Conservation (phyloP, 1,284 basidiomycete genomes). For the Schizophyllum amplum region DNA sequence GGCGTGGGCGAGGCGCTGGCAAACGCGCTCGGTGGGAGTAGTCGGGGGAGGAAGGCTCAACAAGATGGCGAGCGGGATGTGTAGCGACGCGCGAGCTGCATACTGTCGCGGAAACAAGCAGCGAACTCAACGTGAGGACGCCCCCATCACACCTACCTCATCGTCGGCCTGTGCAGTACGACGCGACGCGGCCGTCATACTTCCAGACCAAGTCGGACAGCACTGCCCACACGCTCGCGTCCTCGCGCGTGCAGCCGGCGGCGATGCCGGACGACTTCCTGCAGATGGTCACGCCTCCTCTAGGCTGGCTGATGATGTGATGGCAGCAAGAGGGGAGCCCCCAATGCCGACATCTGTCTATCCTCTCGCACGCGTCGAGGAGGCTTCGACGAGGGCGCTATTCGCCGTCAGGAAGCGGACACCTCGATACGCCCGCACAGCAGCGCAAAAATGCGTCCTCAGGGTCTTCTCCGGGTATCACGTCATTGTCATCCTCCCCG, state of each 20-base stretch:
- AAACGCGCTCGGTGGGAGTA: constrained; percentile 25
- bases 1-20: constrained; percentile 34
- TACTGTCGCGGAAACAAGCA: too few relatives aligned
- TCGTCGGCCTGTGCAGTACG: constrained; percentile 28
- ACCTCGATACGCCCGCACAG: background rate
- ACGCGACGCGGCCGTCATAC: constrained; percentile 23
- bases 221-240: constrained; percentile 15
- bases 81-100: too few relatives aligned
- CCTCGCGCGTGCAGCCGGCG: constrained; percentile 15
- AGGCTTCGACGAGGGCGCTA: background rate
- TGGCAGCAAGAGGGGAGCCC: background rate
- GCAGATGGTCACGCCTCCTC: constrained; percentile 7
- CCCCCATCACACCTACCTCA: constrained; percentile 16
- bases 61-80: constrained; percentile 26
- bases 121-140: too few relatives aligned
- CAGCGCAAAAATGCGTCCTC: background rate
- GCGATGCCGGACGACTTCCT: constrained; percentile 1
- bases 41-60: constrained; percentile 21
- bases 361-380: background rate
- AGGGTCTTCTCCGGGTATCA: constrained; percentile 21
- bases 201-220: constrained; percentile 11
- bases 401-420: background rate
- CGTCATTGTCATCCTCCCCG: constrained; percentile 29
- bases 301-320: background rate
- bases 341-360: background rate